A percentile compares a stretch with the other conserved stretches of the same genome.
phyloP scores from a whole-genome alignment of 176 grass and related monocot genomes.

The Canna indica region DNA sequence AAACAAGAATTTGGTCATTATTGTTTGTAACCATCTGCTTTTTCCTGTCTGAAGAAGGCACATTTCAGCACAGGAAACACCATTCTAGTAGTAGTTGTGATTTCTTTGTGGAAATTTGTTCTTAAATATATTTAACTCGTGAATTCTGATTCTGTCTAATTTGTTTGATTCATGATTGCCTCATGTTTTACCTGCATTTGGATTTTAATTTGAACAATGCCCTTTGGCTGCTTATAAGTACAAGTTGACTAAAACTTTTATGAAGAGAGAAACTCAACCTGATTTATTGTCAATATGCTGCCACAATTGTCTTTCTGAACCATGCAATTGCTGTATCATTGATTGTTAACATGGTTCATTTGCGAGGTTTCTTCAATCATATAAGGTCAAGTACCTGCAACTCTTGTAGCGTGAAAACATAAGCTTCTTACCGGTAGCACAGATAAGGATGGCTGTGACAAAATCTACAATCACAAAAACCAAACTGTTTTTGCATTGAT shows the following conservation, averaged over 20 bases:
- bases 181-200: background rate
- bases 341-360: background rate
- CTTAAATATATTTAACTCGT: background rate
- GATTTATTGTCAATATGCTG: background rate
- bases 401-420: slow-evolving; percentile 35
- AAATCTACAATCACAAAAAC: slow-evolving; percentile 98
- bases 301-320: background rate
- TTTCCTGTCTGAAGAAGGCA: background rate
- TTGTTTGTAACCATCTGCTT: background rate
- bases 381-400: slow-evolving; percentile 55
- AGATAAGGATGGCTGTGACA: slow-evolving; percentile 75
- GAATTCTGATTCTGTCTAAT: too few species aligned
- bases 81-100: background rate
- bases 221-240: background rate
- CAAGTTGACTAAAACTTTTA: background rate
- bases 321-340: background rate
- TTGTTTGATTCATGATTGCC: background rate
- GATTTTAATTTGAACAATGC: background rate
- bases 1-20: background rate
- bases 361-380: background rate
- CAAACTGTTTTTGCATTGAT: slow-evolving; percentile 71
- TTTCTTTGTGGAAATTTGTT: background rate
- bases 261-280: background rate
- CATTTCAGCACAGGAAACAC: background rate
- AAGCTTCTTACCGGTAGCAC: slow-evolving; percentile 63